phyloP scores from a whole-genome alignment of 176 grass and related monocot species.

The Ananas comosus region DNA sequence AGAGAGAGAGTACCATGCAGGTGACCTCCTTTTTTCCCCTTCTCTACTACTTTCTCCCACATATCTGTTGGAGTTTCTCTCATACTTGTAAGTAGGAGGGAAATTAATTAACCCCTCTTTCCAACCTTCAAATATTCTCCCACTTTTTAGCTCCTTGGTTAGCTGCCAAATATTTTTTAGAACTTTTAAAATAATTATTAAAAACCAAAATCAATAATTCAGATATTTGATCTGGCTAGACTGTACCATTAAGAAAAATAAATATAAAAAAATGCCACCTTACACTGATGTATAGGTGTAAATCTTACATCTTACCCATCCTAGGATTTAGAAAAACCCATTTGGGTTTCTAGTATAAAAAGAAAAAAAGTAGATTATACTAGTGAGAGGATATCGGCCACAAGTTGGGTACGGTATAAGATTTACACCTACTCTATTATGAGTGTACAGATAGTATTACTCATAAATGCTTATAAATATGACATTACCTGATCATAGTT shows the following conservation, averaged over 20 bases:
- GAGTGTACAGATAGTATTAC: background rate
- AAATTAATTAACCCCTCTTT: conserved; percentile 49
- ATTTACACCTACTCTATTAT: background rate
- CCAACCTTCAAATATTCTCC: conserved; percentile 56
- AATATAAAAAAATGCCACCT: no score
- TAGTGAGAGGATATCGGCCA: background rate
- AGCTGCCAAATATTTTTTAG: conserved; percentile 20
- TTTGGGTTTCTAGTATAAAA: no score
- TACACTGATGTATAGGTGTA: no score
- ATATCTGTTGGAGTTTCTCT: conserved; percentile 42
- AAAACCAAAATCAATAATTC: background rate
- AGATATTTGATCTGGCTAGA: no score
- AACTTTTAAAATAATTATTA: background rate
- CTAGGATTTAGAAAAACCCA: no score
- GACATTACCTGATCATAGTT: conserved; percentile 52
- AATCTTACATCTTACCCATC: no score
- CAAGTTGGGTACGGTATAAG: no score
- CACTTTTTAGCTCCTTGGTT: conserved; percentile 46
- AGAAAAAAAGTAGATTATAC: no score
- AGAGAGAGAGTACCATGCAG: conserved; percentile 46
- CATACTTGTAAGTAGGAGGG: conserved; percentile 60
- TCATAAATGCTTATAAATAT: background rate
- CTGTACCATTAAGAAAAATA: no score
- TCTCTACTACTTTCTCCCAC: conserved; percentile 42
- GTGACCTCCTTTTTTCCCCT: conserved; percentile 46